These are phyloP conservation scores for Truncatella angustata DNA, from an alignment of 2,329 filamentous ascomycete genomes.

Conservation along the genomic window DNA sequence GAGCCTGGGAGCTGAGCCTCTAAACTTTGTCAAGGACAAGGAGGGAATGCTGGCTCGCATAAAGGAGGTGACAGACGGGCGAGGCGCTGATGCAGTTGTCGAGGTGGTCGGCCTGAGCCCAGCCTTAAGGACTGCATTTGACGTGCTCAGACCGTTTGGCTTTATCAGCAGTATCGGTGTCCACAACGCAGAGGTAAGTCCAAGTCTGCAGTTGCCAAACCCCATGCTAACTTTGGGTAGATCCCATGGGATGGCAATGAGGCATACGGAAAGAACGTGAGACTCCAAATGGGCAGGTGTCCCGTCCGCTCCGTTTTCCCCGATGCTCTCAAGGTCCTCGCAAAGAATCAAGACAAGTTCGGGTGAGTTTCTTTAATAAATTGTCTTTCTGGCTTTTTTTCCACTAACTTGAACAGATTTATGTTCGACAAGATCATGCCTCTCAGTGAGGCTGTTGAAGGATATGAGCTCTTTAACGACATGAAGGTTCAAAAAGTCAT, in stretches of 20 bases:
- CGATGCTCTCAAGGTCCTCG: conserved; percentile 12
- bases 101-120: conserved; percentile 72
- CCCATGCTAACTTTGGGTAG: conserved; percentile 30
- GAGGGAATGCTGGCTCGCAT: conserved; percentile 67
- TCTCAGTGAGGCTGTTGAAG: conserved; percentile 62
- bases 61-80: conserved; percentile 71
- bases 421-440: conserved; percentile 78
- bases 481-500: conserved; percentile 75
- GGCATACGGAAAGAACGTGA: conserved; percentile 62
- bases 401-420: conserved; percentile 30
- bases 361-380: conserved; percentile 37
- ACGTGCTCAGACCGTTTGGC: conserved; percentile 70
- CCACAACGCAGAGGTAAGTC: conserved; percentile 66
- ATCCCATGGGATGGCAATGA: conserved; percentile 41
- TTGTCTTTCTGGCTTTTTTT: not conserved
- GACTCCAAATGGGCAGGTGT: conserved; percentile 73
- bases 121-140: conserved; percentile 68
- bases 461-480: conserved; percentile 69
- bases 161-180: conserved; percentile 74
- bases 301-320: conserved; percentile 47
- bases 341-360: conserved; percentile 12
- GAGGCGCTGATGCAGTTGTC: conserved; percentile 83
- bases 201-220: not conserved
- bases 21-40: conserved; percentile 71
- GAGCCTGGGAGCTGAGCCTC: conserved; percentile 74